These are phyloP conservation scores for Harrya chromipes DNA, from an alignment of 768 basidiomycete species.

Conservation along the genomic window DNA sequence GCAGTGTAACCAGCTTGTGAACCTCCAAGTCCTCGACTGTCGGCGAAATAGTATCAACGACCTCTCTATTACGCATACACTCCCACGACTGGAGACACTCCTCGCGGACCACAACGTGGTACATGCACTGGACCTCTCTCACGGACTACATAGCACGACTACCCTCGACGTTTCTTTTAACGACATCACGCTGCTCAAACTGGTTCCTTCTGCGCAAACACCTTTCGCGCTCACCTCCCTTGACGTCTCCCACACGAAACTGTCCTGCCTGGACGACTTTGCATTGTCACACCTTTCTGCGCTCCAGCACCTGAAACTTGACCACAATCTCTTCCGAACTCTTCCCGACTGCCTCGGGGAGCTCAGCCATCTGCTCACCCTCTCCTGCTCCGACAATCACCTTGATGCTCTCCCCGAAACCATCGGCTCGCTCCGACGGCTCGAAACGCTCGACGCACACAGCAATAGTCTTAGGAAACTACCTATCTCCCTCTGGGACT, in stretches of 20 bases:
- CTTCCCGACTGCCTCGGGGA: constrained; percentile 84
- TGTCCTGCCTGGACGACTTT: constrained; percentile 76
- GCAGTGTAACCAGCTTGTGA: constrained; percentile 51
- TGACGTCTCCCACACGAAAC: constrained; percentile 84
- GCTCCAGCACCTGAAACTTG: constrained; percentile 68
- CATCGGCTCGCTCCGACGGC: constrained; percentile 71
- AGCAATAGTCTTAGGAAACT: constrained; percentile 84
- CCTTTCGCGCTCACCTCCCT: constrained; percentile 68
- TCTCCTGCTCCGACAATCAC: constrained; percentile 92
- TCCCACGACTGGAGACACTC: constrained; percentile 67
- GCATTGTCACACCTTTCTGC: constrained; percentile 70
- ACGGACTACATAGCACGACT: constrained; percentile 61
- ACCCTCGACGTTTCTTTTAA: constrained; percentile 78
- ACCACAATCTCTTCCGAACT: constrained; percentile 82
- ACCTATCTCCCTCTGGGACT: constrained; percentile 80
- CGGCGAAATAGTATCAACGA: constrained; percentile 81
- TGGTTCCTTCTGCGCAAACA: constrained; percentile 45
- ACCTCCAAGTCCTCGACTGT: constrained; percentile 74
- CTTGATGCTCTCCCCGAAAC: constrained; percentile 70
- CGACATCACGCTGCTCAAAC: constrained; percentile 77
- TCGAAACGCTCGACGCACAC: constrained; percentile 81
- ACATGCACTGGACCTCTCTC: constrained; percentile 73
- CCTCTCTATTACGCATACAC: constrained; percentile 59
- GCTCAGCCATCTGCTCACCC: constrained; percentile 61
- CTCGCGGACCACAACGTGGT: constrained; percentile 82